Percentiles rank a stretch among this genome's conserved stretches.
Evolutionary conservation across 495 filamentous ascomycete genomes (phyloP).

Genomic region (Parathielavia appendiculata): DNA sequence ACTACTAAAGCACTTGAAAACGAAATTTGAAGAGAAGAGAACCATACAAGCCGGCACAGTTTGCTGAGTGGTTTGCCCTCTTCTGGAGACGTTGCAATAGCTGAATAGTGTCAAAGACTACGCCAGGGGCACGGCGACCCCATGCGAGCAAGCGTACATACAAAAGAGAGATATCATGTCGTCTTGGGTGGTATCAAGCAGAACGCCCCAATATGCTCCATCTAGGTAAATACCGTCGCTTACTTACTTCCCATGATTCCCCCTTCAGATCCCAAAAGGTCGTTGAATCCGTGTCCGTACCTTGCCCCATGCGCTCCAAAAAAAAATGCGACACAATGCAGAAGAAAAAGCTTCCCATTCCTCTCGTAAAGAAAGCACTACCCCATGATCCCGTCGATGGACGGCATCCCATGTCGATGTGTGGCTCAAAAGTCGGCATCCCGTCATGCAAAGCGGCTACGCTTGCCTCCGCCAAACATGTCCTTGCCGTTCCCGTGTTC

Average conservation of each 20-base stretch:
- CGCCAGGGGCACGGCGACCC: neutral
- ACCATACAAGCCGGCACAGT: neutral
- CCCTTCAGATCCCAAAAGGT: conserved; percentile 1
- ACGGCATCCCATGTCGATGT: neutral
- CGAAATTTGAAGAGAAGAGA: too few species aligned
- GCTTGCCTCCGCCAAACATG: conserved; percentile 60
- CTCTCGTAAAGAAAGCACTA: conserved; percentile 5
- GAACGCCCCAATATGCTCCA: conserved; percentile 23
- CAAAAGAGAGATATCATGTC: conserved; percentile 13
- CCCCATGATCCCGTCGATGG: neutral
- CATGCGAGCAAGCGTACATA: conserved; percentile 10
- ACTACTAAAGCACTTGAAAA: too few species aligned
- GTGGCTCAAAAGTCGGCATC: neutral
- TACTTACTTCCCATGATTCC: neutral
- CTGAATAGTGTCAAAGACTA: neutral
- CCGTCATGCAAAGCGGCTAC: conserved; percentile 60
- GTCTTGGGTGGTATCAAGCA: conserved; percentile 19
- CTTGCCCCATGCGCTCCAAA: conserved; percentile 18
- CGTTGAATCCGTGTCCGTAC: conserved; percentile 9
- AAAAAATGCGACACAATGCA: conserved; percentile 17
- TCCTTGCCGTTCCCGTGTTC: conserved; percentile 56
- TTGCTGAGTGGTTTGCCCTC: neutral
- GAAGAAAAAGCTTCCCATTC: conserved; percentile 8
- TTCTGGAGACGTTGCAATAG: neutral
- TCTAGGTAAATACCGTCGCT: conserved; percentile 7